A percentile compares a stretch with the other conserved stretches of the same genome.
phyloP scores from a whole-genome alignment of 2,329 filamentous ascomycete genomes.

The Pseudogymnoascus sp. region DNA sequence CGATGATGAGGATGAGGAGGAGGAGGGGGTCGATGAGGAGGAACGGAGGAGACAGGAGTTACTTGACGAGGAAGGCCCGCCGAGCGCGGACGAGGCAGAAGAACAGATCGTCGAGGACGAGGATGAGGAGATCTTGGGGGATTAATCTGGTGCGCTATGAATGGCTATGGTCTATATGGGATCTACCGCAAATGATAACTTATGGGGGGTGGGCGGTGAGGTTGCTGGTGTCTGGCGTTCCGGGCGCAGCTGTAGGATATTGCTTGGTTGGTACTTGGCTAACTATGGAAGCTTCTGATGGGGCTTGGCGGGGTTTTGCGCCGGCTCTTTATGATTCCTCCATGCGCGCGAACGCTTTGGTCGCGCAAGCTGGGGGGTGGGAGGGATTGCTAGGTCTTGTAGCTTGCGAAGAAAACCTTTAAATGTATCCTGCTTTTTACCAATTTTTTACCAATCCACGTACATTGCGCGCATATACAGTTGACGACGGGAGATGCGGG shows the following conservation, averaged over 20 bases:
- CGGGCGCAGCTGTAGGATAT: background rate
- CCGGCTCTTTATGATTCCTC: background rate
- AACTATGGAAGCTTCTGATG: background rate
- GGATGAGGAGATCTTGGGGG: slow-evolving; percentile 1
- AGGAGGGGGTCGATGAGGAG: slow-evolving; percentile 13
- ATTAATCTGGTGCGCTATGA: slow-evolving; percentile 1
- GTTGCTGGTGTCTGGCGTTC: slow-evolving; percentile 4
- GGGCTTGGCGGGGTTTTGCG: background rate
- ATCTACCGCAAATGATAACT: background rate
- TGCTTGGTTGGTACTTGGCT: background rate
- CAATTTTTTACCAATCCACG: background rate
- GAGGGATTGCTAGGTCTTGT: background rate
- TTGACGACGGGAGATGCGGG: background rate
- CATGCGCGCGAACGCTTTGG: background rate
- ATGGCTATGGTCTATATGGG: background rate
- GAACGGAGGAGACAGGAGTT: slow-evolving; percentile 33
- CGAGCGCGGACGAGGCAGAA: slow-evolving; percentile 45
- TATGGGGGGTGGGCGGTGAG: background rate
- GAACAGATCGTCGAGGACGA: slow-evolving; percentile 50
- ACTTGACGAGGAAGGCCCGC: slow-evolving; percentile 32
- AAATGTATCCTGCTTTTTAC: background rate
- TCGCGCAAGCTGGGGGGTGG: background rate
- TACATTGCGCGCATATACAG: background rate
- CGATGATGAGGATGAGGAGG: slow-evolving; percentile 24
- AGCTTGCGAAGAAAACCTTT: background rate